A percentile compares a stretch with the other conserved stretches of the same genome.
phyloP scores from a whole-genome alignment of 1,139 yeast genomes.

The Starmera stellimalicola region DNA sequence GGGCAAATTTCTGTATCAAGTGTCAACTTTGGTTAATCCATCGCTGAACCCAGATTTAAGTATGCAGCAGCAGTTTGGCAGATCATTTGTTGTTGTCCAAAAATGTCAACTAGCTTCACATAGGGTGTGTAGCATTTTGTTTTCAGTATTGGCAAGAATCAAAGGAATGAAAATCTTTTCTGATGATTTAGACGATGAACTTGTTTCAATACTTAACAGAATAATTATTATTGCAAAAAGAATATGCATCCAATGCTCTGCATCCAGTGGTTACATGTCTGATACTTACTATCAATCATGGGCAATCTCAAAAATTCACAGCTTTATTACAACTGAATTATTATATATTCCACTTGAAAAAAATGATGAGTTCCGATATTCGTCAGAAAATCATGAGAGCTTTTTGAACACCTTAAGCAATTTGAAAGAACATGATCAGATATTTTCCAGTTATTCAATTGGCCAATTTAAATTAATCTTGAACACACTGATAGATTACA shows the following conservation, averaged over 20 bases:
- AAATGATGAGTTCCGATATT: background rate
- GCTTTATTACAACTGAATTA: background rate
- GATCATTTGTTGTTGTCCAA: background rate
- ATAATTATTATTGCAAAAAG: background rate
- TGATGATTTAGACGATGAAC: background rate
- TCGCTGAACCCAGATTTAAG: background rate
- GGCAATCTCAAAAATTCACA: slow-evolving; percentile 2
- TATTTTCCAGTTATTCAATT: slow-evolving; percentile 6
- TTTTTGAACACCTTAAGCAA: slow-evolving; percentile 7
- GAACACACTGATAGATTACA: background rate
- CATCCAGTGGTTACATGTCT: background rate
- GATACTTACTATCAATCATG: slow-evolving; percentile 3
- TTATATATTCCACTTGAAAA: background rate
- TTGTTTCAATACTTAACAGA: background rate
- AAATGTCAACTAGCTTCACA: slow-evolving; percentile 1
- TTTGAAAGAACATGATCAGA: slow-evolving; percentile 9
- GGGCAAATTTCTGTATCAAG: background rate
- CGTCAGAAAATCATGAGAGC: slow-evolving; percentile 4
- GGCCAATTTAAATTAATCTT: slow-evolving; percentile 8
- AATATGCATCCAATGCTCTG: background rate
- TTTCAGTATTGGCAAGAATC: slow-evolving; percentile 2
- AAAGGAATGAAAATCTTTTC: background rate
- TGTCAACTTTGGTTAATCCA: background rate
- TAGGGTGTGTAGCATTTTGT: slow-evolving; percentile 1
- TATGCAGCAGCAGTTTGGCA: slow-evolving; percentile 2